Percentiles rank a stretch among this genome's conserved stretches.
phyloP scores from a whole-genome alignment of 2,329 filamentous ascomycete genomes.

The Chaetothyriales sp. region DNA sequence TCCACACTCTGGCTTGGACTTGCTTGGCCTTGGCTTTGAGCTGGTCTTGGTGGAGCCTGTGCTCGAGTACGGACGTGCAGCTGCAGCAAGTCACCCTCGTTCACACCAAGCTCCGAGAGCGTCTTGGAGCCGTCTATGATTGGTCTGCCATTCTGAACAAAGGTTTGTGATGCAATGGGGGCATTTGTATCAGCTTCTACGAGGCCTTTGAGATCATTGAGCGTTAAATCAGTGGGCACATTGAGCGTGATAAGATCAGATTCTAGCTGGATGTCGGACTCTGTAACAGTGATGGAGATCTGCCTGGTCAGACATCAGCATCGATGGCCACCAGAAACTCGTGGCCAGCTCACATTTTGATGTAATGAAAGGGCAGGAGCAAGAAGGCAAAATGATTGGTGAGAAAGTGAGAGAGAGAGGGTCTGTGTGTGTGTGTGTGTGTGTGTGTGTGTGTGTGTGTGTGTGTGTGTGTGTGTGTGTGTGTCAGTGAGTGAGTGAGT shows the following conservation, averaged over 20 bases:
- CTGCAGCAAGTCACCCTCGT: conserved; percentile 83
- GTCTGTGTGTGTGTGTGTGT: too few species aligned
- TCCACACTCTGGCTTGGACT: conserved; percentile 31
- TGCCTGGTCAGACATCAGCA: conserved; percentile 43
- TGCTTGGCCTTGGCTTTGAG: not conserved
- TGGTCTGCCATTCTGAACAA: conserved; percentile 80
- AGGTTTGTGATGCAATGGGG: conserved; percentile 58
- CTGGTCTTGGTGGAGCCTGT: conserved; percentile 15
- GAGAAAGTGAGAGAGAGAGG: too few species aligned
- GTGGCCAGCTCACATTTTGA: not conserved
- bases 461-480: too few species aligned
- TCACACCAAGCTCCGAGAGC: conserved; percentile 65
- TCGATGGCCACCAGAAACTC: not conserved
- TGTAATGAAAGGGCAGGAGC: not conserved
- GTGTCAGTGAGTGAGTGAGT: too few species aligned
- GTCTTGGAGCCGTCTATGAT: conserved; percentile 67
- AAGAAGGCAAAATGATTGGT: not conserved
- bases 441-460: too few species aligned
- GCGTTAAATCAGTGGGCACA: conserved; percentile 65
- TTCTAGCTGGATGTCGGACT: conserved; percentile 52
- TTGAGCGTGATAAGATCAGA: conserved; percentile 70
- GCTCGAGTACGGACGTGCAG: conserved; percentile 49
- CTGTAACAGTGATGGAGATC: conserved; percentile 74
- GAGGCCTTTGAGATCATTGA: conserved; percentile 74
- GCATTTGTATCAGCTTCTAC: conserved; percentile 73